Conservation (phyloP, 2,329 filamentous ascomycete genomes). For the Chrysosporium queenslandicum region DNA sequence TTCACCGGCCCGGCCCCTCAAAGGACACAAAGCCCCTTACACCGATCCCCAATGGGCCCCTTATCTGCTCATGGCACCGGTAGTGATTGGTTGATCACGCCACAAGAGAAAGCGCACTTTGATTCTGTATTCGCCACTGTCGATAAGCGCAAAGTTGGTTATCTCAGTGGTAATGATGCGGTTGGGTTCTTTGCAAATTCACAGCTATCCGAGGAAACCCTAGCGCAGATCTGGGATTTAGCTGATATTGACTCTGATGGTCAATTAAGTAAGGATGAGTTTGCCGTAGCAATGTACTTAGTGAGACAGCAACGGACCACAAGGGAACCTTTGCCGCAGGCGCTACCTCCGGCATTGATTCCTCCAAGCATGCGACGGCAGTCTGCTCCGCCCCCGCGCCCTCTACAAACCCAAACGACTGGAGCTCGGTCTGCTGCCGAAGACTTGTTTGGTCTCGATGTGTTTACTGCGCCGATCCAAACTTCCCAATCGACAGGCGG, state of each 20-base stretch:
- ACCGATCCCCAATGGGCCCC: slow-evolving; percentile 42
- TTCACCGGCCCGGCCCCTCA: slow-evolving; percentile 56
- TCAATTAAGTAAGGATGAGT: slow-evolving; percentile 75
- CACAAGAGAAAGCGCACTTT: slow-evolving; percentile 76
- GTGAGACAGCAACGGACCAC: slow-evolving; percentile 80
- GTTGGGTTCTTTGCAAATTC: slow-evolving; percentile 92
- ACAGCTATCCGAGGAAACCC: slow-evolving; percentile 71
- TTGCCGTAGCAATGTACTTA: slow-evolving; percentile 94
- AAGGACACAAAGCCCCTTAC: slow-evolving; percentile 52
- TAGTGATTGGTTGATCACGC: slow-evolving; percentile 70
- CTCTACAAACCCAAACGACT: slow-evolving; percentile 30
- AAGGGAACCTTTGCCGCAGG: slow-evolving; percentile 59
- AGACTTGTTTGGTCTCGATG: slow-evolving; percentile 86
- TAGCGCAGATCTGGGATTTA: slow-evolving; percentile 95
- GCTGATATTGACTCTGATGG: slow-evolving; percentile 89
- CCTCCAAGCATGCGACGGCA: slow-evolving; percentile 70
- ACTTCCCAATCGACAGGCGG: slow-evolving; percentile 62
- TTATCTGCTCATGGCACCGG: slow-evolving; percentile 47
- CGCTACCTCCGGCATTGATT: slow-evolving; percentile 70
- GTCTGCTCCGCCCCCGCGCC: slow-evolving; percentile 31
- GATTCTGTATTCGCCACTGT: slow-evolving; percentile 76
- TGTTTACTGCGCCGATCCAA: slow-evolving; percentile 53
- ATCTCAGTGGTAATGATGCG: slow-evolving; percentile 86
- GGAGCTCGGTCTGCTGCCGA: slow-evolving; percentile 73
- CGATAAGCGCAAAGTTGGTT: slow-evolving; percentile 69